These are phyloP conservation scores for Ceratobasidium sp. DNA, from an alignment of 1,284 basidiomycete genomes.

Conservation along the genomic window DNA sequence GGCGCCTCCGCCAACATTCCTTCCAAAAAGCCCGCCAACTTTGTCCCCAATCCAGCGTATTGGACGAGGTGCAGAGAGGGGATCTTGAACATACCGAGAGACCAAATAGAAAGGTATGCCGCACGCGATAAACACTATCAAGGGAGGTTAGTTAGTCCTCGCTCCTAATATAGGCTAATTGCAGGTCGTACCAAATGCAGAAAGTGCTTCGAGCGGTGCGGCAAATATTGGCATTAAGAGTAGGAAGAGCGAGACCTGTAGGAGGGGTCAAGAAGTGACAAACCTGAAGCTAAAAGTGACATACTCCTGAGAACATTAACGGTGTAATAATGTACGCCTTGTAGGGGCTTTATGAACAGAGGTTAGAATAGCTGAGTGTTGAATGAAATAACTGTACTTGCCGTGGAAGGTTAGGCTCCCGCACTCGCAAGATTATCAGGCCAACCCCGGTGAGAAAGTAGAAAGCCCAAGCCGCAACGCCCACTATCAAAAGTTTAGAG, in stretches of 20 bases:
- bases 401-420: constrained; percentile 92
- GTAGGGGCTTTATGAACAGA: constrained; percentile 75
- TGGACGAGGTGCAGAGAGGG: constrained; percentile 22
- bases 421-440: constrained; percentile 87
- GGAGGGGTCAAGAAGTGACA: constrained; percentile 1
- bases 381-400: constrained; percentile 53
- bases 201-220: constrained; percentile 88
- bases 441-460: constrained; percentile 92
- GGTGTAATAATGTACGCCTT: constrained; percentile 93
- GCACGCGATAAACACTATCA: constrained; percentile 31
- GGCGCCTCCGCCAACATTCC: constrained; percentile 62
- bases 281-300: constrained; percentile 54
- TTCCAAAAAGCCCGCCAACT: constrained; percentile 37
- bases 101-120: constrained; percentile 39
- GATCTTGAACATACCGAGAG: constrained; percentile 36
- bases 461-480: constrained; percentile 91
- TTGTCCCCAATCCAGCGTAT: constrained; percentile 27
- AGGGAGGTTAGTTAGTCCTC: constrained; percentile 22
- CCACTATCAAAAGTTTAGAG: constrained; percentile 58
- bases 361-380: not conserved
- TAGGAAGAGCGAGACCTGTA: constrained; percentile 88
- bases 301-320: constrained; percentile 87
- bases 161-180: constrained; percentile 48
- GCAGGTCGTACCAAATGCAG: constrained; percentile 78
- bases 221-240: constrained; percentile 96